A percentile compares a stretch with the other conserved stretches of the same genome.
Conservation (phyloP, 345 rosid genomes). For the Eucalyptus sp. region DNA sequence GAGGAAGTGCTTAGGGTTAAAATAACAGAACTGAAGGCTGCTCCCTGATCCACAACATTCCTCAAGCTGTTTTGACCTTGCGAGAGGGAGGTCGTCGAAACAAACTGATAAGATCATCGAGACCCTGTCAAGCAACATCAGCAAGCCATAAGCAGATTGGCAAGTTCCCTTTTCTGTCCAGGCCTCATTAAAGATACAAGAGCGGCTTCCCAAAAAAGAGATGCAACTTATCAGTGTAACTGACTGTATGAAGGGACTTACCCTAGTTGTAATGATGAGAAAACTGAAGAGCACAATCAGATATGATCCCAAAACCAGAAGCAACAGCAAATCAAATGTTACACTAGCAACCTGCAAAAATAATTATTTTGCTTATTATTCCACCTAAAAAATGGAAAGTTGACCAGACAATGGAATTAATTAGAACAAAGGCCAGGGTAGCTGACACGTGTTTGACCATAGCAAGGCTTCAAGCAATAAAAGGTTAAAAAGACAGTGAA, state of each 20-base stretch:
- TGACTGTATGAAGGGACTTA: conserved; percentile 4
- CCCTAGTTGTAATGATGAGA: conserved; percentile 93
- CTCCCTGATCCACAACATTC: neutral
- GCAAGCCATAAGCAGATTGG: neutral
- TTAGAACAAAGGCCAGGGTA: neutral
- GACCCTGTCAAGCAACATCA: conserved; percentile 46
- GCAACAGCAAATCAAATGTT: conserved; percentile 89
- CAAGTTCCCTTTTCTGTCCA: neutral
- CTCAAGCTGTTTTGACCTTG: conserved; percentile 65
- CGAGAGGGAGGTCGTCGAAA: conserved; percentile 91
- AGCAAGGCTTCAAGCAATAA: neutral
- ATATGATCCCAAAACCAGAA: conserved; percentile 85
- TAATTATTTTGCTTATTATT: neutral
- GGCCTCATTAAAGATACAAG: neutral
- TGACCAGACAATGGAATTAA: neutral
- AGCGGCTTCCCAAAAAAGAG: neutral
- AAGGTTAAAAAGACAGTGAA: neutral
- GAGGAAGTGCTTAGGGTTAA: neutral
- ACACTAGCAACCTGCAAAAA: conserved; percentile 90
- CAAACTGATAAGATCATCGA: conserved; percentile 89
- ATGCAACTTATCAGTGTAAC: neutral
- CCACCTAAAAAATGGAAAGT: neutral
- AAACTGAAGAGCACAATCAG: conserved; percentile 85
- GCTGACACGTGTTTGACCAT: neutral
- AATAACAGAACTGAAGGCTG: neutral